phyloP scores from a whole-genome alignment of 2,329 filamentous ascomycete genomes.

The Zymoseptoria tritici region DNA sequence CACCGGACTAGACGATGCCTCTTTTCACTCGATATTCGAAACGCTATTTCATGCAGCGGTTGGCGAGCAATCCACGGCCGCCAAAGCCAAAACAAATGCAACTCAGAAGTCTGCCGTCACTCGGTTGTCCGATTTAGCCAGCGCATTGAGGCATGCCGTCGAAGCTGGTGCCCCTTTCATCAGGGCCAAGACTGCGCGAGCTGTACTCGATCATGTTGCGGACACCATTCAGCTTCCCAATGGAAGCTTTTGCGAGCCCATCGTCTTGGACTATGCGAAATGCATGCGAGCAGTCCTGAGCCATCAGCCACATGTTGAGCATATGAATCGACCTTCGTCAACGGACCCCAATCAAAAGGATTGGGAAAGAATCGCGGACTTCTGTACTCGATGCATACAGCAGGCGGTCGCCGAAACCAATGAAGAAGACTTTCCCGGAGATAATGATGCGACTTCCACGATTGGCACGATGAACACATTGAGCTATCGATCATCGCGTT shows the following conservation, averaged over 20 bases:
- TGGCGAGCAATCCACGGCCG: slow-evolving; percentile 59
- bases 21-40: slow-evolving; percentile 76
- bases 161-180: slow-evolving; percentile 56
- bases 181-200: slow-evolving; percentile 68
- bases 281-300: slow-evolving; percentile 63
- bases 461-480: slow-evolving; percentile 11
- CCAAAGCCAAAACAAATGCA: slow-evolving; percentile 45
- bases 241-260: slow-evolving; percentile 58
- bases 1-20: slow-evolving; percentile 57
- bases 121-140: slow-evolving; percentile 61
- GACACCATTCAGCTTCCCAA: slow-evolving; percentile 53
- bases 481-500: slow-evolving; percentile 20
- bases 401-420: slow-evolving; percentile 4
- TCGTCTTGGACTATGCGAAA: slow-evolving; percentile 73
- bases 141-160: slow-evolving; percentile 63
- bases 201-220: slow-evolving; percentile 73
- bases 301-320: slow-evolving; percentile 68
- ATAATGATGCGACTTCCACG: slow-evolving; percentile 3
- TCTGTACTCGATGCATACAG: slow-evolving; percentile 59
- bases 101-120: slow-evolving; percentile 33
- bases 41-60: slow-evolving; percentile 64
- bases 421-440: not conserved
- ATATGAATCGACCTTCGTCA: slow-evolving; percentile 49
- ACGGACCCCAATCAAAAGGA: slow-evolving; percentile 34
- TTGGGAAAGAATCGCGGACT: slow-evolving; percentile 64